Evolutionary conservation across 1,139 yeast species (phyloP).

Genomic region (Lodderomyces theae): DNA sequence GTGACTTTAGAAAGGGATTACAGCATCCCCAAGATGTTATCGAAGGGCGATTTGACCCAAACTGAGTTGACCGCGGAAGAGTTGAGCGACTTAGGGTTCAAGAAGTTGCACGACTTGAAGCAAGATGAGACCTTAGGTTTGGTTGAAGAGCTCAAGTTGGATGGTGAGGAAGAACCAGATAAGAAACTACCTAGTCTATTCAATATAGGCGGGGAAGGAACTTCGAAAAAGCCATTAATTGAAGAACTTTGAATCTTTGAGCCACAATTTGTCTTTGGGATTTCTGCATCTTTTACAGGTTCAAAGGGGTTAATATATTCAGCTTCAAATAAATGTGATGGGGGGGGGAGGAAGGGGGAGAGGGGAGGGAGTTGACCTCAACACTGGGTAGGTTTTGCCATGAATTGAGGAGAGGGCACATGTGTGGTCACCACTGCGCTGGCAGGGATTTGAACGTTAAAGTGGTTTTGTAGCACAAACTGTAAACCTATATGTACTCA

Average conservation of each 20-base stretch:
- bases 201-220: conserved; percentile 14
- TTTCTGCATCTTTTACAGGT: conserved; percentile 28
- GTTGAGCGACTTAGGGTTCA: conserved; percentile 31
- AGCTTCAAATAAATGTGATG: no score
- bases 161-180: conserved; percentile 17
- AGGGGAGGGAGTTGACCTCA: no score
- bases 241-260: conserved; percentile 38
- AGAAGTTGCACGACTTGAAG: conserved; percentile 30
- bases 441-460: no score
- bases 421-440: no score
- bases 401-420: no score
- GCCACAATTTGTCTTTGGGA: no score
- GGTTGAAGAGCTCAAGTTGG: conserved; percentile 34
- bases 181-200: conserved; percentile 19
- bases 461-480: no score
- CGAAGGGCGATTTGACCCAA: conserved; percentile 51
- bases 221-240: conserved; percentile 25
- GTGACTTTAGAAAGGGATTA: conserved; percentile 40
- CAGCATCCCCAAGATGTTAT: conserved; percentile 59
- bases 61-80: conserved; percentile 36
- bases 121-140: conserved; percentile 42
- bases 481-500: no score
- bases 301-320: no score
- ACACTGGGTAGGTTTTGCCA: no score
- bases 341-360: no score